Evolutionary conservation across 306 rosid genomes (phyloP).

Genomic region (Elaeagnus macrophylla): DNA sequence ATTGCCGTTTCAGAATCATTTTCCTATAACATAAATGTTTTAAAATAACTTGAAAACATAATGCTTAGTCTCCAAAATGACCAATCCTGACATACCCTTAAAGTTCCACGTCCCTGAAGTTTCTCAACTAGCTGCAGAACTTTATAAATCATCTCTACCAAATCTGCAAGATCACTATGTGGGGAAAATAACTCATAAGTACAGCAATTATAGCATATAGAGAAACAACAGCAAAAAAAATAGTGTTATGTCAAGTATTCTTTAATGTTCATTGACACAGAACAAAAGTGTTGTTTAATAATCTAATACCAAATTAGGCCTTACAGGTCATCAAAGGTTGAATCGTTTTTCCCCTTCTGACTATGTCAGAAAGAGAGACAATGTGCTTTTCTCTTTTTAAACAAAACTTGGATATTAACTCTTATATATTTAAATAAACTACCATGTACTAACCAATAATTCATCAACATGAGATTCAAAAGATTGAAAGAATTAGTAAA

Average conservation of each 20-base stretch:
- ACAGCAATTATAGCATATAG: constrained; percentile 4
- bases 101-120: constrained; percentile 77
- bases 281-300: background rate
- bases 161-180: constrained; percentile 79
- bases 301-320: background rate
- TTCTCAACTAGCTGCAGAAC: constrained; percentile 61
- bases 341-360: background rate
- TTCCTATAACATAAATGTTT: too few species aligned
- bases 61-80: background rate
- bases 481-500: too few species aligned
- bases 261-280: background rate
- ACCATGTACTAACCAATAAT: too few species aligned
- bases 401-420: too few species aligned
- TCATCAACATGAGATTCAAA: too few species aligned
- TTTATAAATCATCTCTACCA: constrained; percentile 68
- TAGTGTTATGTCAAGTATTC: background rate
- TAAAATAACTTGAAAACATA: background rate
- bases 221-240: constrained; percentile 4
- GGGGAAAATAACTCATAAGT: constrained; percentile 26
- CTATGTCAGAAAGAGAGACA: background rate
- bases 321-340: background rate
- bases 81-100: constrained; percentile 50
- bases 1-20: too few species aligned
- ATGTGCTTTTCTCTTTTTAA: too few species aligned
- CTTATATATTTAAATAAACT: too few species aligned